phyloP scores from a whole-genome alignment of 2,329 filamentous ascomycete genomes.

The Trematosphaeria pertusa region DNA sequence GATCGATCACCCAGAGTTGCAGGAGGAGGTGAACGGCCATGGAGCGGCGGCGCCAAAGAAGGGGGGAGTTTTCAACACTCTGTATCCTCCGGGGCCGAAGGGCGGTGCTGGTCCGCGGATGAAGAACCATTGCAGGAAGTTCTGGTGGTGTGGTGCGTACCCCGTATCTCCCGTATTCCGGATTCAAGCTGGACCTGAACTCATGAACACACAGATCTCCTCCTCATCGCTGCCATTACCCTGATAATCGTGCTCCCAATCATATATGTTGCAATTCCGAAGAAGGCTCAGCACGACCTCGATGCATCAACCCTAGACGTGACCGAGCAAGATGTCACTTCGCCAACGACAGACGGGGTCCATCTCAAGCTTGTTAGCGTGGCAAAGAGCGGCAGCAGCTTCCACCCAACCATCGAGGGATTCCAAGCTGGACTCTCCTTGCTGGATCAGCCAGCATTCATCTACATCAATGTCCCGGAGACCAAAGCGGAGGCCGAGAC shows the following conservation, averaged over 20 bases:
- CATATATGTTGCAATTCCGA: conserved; percentile 65
- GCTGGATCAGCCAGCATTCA: conserved; percentile 50
- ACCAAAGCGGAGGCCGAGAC: conserved; percentile 53
- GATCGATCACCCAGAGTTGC: conserved; percentile 6
- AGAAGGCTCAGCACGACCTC: conserved; percentile 63
- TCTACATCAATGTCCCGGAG: conserved; percentile 55
- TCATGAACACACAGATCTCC: conserved; percentile 46
- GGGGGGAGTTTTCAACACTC: conserved; percentile 40
- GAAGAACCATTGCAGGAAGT: conserved; percentile 47
- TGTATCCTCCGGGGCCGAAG: conserved; percentile 43
- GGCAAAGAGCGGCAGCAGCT: conserved; percentile 57
- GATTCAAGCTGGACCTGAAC: not conserved
- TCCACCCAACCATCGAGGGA: conserved; percentile 61
- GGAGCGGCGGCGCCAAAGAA: conserved; percentile 25
- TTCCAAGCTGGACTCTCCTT: conserved; percentile 63
- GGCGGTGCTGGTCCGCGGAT: conserved; percentile 39
- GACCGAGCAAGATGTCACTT: conserved; percentile 57
- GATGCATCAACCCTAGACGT: conserved; percentile 60
- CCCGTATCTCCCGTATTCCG: not conserved
- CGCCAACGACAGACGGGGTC: conserved; percentile 58
- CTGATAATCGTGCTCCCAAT: conserved; percentile 65
- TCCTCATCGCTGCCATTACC: conserved; percentile 58
- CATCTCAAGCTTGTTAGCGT: conserved; percentile 57
- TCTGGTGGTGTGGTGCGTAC: conserved; percentile 49
- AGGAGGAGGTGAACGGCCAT: conserved; percentile 25